Evolutionary conservation across 345 rosid genomes (phyloP), one percentile per base, ranked within the genome.

Genomic region (Camelina neglecta): DNA sequence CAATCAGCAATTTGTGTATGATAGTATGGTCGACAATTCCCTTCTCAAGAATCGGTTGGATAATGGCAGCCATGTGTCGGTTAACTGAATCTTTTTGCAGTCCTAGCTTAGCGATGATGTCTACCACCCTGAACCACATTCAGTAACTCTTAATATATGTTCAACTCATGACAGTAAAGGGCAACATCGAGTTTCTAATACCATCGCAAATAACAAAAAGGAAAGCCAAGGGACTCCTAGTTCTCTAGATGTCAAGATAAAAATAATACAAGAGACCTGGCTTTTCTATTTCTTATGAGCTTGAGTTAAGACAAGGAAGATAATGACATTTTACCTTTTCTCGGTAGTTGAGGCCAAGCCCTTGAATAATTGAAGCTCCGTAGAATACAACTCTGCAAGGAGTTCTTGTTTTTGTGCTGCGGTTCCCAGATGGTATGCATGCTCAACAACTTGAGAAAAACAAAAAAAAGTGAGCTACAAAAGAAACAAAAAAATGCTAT

Each of bases 1-100:
- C 99, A 75, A 86, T 64, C 47, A 95, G 77, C 82, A 93, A 62
- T 68, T 85, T 86, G 83, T 95, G 99, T 79, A 81, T 81, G 72
- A 95, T 89, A 55, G 93, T 78, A 83, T 95, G 98, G 79, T 92
- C 99, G 6, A 90, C 84, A 51, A 95, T 88, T 78, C 98, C 98
- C 77, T 95, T 95, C 87, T 95, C 98, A 2, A 95, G 79, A 78
- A 95, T 86, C 48, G 98, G 99, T 80, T 92, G 97, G 81, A 92
- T 80, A 64, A 86, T 85, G 35, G 84, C 79, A 83, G 81, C 81
- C 94, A 90, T 89, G 84, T 88, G 96, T 26, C 97, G 85, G 23
- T 53, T 41, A 31, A 95, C 98, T n/a, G 93, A 84, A 45, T 80
- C 82, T 80, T 86, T 90, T 57, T 84, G 93, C 57, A 92, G 84